Percentiles rank a stretch among this genome's conserved stretches.
phyloP scores from a whole-genome alignment of 31 red algal genomes.

The Asparagopsis taxiformis region DNA sequence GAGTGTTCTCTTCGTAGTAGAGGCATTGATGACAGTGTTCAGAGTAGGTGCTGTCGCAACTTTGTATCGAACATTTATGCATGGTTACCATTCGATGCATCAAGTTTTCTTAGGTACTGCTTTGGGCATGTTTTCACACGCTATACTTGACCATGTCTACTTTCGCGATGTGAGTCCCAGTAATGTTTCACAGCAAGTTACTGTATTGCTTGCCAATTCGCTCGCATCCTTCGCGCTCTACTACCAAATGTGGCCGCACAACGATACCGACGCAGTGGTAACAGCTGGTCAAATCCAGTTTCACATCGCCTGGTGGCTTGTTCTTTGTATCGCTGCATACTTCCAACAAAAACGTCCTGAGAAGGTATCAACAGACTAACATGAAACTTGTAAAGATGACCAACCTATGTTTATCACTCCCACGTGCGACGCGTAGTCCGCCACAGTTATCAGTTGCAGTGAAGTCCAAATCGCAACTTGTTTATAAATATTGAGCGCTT shows the following conservation, averaged over 20 bases:
- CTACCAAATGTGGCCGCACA: slow-evolving; percentile 45
- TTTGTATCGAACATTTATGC: slow-evolving; percentile 74
- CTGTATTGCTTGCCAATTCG: slow-evolving; percentile 24
- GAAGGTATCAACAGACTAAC: slow-evolving; percentile 23
- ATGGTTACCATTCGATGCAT: slow-evolving; percentile 82
- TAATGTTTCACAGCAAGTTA: slow-evolving; percentile 3
- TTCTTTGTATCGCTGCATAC: slow-evolving; percentile 20
- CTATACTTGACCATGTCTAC: slow-evolving; percentile 41
- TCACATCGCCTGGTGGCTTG: slow-evolving; percentile 31
- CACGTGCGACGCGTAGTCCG: background rate
- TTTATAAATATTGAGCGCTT: background rate
- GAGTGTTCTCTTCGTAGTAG: slow-evolving; percentile 7
- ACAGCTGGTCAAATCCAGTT: slow-evolving; percentile 28
- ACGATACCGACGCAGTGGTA: slow-evolving; percentile 25
- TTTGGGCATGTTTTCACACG: slow-evolving; percentile 50
- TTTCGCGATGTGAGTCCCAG: slow-evolving; percentile 13
- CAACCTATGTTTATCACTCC: background rate
- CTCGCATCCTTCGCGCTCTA: slow-evolving; percentile 30
- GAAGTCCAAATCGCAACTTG: no score
- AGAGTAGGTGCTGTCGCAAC: slow-evolving; percentile 54
- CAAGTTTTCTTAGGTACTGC: slow-evolving; percentile 62
- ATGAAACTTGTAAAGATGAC: background rate
- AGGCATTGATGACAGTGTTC: slow-evolving; percentile 32
- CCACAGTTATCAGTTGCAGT: background rate
- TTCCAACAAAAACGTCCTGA: background rate